Percentiles rank a stretch among this genome's conserved stretches.
Evolutionary conservation across 2,329 filamentous ascomycete species (phyloP).

Genomic region (Exserohilum turcica): DNA sequence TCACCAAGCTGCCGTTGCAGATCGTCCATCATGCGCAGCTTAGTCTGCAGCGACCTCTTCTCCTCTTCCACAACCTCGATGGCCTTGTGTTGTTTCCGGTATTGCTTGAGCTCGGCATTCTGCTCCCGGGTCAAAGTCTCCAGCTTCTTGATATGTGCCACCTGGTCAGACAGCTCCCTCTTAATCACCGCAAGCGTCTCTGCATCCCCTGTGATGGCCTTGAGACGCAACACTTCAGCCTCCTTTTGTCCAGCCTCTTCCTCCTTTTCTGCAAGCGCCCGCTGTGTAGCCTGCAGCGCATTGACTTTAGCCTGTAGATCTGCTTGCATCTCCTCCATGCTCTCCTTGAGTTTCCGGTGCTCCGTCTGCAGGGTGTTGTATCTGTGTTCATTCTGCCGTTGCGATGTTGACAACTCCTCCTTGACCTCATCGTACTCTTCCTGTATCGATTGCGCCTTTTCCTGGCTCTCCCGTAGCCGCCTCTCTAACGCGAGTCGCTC

Average conservation of each 20-base stretch:
- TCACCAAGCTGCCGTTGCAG: slow-evolving; percentile 79
- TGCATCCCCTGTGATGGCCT: slow-evolving; percentile 82
- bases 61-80: slow-evolving; percentile 95
- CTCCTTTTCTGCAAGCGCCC: slow-evolving; percentile 71
- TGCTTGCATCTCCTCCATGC: slow-evolving; percentile 64
- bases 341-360: slow-evolving; percentile 62
- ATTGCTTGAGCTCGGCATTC: slow-evolving; percentile 75
- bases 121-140: slow-evolving; percentile 83
- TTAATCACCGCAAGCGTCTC: slow-evolving; percentile 87
- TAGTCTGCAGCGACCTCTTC: slow-evolving; percentile 80
- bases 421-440: slow-evolving; percentile 85
- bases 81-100: slow-evolving; percentile 81
- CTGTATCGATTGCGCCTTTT: slow-evolving; percentile 72
- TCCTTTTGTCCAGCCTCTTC: slow-evolving; percentile 75
- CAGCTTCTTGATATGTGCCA: slow-evolving; percentile 84
- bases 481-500: slow-evolving; percentile 62
- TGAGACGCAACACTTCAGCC: slow-evolving; percentile 80
- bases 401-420: slow-evolving; percentile 71
- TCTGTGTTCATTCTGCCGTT: slow-evolving; percentile 67
- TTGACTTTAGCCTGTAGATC: slow-evolving; percentile 63
- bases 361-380: slow-evolving; percentile 66
- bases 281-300: slow-evolving; percentile 65
- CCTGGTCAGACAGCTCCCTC: slow-evolving; percentile 86
- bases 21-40: slow-evolving; percentile 73
- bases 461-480: slow-evolving; percentile 62